These are phyloP conservation scores for Nicotiana paniculata DNA, from an alignment of 257 asterid genomes.

Conservation along the genomic window DNA sequence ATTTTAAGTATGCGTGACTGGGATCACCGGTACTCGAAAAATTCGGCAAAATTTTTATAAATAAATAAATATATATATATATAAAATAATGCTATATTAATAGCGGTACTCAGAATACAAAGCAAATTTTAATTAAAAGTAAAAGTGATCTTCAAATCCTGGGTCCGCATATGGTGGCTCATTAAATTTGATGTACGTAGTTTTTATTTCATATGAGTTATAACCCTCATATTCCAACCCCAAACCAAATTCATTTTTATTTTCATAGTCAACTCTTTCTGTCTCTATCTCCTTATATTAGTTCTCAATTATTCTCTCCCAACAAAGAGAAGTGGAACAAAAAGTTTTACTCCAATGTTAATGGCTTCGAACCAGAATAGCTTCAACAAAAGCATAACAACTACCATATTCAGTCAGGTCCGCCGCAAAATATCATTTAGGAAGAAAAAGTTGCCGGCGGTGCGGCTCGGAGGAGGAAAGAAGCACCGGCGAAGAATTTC, in stretches of 20 bases:
- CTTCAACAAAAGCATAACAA: slow-evolving; percentile 2
- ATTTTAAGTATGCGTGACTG: no score
- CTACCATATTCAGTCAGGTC: not conserved
- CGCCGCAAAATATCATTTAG: slow-evolving; percentile 32
- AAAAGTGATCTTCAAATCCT: no score
- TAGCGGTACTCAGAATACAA: rapidly evolving
- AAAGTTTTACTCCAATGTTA: not conserved
- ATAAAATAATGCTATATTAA: no score
- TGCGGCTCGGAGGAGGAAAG: slow-evolving; percentile 49
- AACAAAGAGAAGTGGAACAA: not conserved
- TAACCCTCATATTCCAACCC: no score
- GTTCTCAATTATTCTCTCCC: not conserved
- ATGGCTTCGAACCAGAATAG: slow-evolving; percentile 29
- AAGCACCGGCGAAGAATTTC: slow-evolving; percentile 38
- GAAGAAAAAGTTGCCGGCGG: slow-evolving; percentile 34
- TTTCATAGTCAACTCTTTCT: not conserved
- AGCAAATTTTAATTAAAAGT: rapidly evolving
- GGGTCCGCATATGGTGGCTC: no score
- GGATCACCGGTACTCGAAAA: no score
- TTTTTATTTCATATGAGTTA: no score
- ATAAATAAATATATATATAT: no score
- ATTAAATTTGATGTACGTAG: no score
- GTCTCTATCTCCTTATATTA: not conserved
- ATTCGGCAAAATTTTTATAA: no score
- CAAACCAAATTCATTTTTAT: no score